Base-by-base conservation (phyloP, 768 basidiomycete species). In the Hygrocybe punicea region DNA sequence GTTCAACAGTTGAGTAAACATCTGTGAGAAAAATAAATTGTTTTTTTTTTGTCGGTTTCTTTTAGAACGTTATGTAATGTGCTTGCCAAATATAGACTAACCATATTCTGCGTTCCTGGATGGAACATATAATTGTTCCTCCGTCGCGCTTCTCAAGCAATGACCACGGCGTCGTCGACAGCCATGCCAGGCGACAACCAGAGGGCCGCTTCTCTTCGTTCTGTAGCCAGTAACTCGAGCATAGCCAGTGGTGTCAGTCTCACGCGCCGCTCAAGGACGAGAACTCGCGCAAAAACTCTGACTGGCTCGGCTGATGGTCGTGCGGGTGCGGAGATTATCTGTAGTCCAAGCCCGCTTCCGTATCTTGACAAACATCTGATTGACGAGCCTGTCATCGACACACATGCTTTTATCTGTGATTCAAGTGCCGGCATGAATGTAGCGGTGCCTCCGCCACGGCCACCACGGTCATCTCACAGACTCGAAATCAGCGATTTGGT, bases 201-300 rank as follows among this genome's bases (percentile, higher is more conserved):
- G 36, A 56, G 70, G 76, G 55, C 69, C 72, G 42, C 69, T 51
- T 80, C 79, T 37, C 64, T 80, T 58, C 76, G 76, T 54, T 81
- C 79, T 1, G 76, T 81, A 39, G 74, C 78, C 24, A 81, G 79
- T 69, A 79, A 75, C 60, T 76, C 79, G 17, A 80, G 79, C 67
- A 71, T 77, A 57, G 74, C 70, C 54, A 84, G 81, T 63, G 76
- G 73, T 4, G 70, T 74, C 24, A 80, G 79, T 62, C 78, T 86
- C 47, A 66, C 76, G 34, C 81, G 84, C 60, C 79, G 81, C 47
- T 71, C 81, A n/a, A 71, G 80, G 58, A 79, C 77, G 44, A 74
- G 82, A 64, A 73, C 79, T 59, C 81, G 84, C 69, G 82, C 81
- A 51, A 76, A 68, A 65, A 83, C 84, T 21, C 70, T 80, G 54